Evolutionary conservation across 768 basidiomycete species (phyloP), one percentile per base, ranked within the genome.

Genomic region (Pulveroboletus sp.): DNA sequence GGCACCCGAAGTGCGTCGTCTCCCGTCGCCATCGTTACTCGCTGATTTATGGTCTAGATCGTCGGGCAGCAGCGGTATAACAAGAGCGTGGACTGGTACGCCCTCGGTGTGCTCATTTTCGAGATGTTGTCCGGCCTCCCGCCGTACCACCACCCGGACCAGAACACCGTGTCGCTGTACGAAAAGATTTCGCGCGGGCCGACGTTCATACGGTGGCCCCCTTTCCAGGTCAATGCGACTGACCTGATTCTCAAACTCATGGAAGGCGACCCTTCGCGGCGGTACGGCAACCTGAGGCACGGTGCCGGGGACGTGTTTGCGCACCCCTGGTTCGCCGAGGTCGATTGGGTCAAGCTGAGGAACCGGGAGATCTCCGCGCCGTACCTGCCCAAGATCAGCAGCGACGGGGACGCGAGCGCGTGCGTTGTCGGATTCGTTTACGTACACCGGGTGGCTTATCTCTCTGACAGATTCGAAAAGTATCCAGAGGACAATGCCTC

Each of bases 71-170:
- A 82, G 49, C 78, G 93, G 6, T 98, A 99, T 66, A 95, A 94
- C 64, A 95, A 96, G 68, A 87, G 85, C 49, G 95, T 97, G 2
- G 96, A 99, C 64, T 99, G 94, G 94, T 99, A 97, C 72, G 95
- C 96, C 1, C 80, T 97, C 44, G 96, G 96, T 43, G 91, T 99
- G 47, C 83, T 99, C 53, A 88, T 94, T 48, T 99, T 89, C 65
- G 96, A 99, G 70, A 97, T 98, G 94, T 79, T 99, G 37, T 93
- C 89, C 0, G 96, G 96, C 8, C 84, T 88, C 23, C 92, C 94
- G 23, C 96, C 96, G 0, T 98, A 93, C 74, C 94, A 96, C 70
- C 86, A 89, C 66, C 74, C 79, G 22, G 90, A 92, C 63, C 81
- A 75, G 40, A 89, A 92, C 62, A 94, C 89, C 19, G 81, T 94